phyloP scores from a whole-genome alignment of 805 yeast species.

The Nakazawaea siamensis region DNA sequence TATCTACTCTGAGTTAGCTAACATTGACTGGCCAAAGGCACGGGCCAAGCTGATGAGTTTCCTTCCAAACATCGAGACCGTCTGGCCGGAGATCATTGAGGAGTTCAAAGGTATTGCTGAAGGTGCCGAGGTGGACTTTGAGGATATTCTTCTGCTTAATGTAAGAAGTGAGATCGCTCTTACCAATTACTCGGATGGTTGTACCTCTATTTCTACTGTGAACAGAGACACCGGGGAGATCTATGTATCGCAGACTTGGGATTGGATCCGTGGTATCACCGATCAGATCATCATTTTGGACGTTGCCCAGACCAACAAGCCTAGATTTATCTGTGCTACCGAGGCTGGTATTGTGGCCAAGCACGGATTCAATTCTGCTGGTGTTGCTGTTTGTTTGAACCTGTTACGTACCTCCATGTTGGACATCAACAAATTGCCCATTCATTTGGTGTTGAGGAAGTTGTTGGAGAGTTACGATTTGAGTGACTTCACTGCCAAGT shows the following conservation, averaged over 20 bases:
- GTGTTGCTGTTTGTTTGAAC: conserved; percentile 24
- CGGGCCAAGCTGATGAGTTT: conserved; percentile 19
- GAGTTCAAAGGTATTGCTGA: conserved; percentile 30
- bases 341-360: conserved; percentile 29
- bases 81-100: conserved; percentile 23
- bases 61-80: conserved; percentile 18
- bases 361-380: conserved; percentile 24
- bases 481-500: conserved; percentile 12
- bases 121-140: conserved; percentile 23
- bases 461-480: conserved; percentile 20
- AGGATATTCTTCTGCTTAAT: conserved; percentile 29
- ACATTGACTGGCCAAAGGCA: conserved; percentile 23
- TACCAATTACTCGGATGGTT: conserved; percentile 28
- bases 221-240: conserved; percentile 16
- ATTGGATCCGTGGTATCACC: conserved; percentile 25
- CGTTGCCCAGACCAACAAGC: conserved; percentile 18
- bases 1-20: conserved; percentile 17
- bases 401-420: conserved; percentile 22
- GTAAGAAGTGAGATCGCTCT: conserved; percentile 30
- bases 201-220: conserved; percentile 25
- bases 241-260: conserved; percentile 32
- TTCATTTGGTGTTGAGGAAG: conserved; percentile 27
- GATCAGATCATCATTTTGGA: conserved; percentile 20
- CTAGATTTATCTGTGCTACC: conserved; percentile 20
- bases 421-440: conserved; percentile 22